A percentile compares a stretch with the other conserved stretches of the same genome.
Evolutionary conservation across 2,329 filamentous ascomycete species (phyloP).

Genomic region (Orbilia ellipsospora): DNA sequence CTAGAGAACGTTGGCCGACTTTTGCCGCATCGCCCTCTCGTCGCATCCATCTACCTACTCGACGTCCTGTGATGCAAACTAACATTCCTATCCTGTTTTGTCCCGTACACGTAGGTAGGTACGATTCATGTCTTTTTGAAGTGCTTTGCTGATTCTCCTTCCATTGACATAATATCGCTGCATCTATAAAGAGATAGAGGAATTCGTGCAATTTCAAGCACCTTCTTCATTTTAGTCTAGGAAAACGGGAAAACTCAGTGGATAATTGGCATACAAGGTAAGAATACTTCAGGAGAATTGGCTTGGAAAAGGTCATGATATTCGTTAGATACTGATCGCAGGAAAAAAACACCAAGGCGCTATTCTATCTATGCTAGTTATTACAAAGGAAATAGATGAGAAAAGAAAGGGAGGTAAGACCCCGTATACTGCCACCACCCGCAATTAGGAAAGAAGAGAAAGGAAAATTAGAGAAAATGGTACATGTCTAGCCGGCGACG

Average conservation of each 20-base stretch:
- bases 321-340: conserved; percentile 13
- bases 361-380: conserved; percentile 51
- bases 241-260: too few species aligned
- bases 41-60: neutral
- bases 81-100: conserved; percentile 6
- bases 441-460: conserved; percentile 7
- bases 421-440: conserved; percentile 44
- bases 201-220: too few species aligned
- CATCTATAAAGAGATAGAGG: too few species aligned
- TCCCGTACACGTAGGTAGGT: too few species aligned
- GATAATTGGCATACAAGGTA: neutral
- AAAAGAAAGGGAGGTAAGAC: conserved; percentile 9
- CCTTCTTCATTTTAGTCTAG: too few species aligned
- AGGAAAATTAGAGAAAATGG: neutral
- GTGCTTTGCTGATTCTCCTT: too few species aligned
- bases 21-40: conserved; percentile 9
- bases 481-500: neutral
- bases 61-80: neutral
- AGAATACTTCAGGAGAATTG: neutral
- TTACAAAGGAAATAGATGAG: conserved; percentile 44
- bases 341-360: conserved; percentile 19
- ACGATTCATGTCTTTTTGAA: too few species aligned
- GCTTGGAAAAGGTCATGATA: neutral
- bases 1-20: conserved; percentile 15
- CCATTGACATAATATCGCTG: too few species aligned